These are phyloP conservation scores for Skeletonema potamos DNA, from an alignment of 108 stramenopile species.

Conservation along the genomic window DNA sequence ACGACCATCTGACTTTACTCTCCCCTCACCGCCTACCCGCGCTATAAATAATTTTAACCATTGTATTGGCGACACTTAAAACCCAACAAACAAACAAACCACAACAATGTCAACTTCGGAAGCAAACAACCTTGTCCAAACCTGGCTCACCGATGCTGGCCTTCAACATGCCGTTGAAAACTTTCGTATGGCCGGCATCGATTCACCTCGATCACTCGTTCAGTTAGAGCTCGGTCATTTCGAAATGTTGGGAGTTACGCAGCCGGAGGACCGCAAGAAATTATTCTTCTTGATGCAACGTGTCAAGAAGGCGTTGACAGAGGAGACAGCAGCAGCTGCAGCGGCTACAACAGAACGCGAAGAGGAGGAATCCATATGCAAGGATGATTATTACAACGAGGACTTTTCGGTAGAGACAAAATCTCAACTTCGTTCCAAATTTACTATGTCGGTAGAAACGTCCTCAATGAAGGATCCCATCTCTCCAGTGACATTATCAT, in stretches of 20 bases:
- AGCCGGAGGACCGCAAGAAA: conserved; percentile 76
- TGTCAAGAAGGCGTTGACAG: conserved; percentile 56
- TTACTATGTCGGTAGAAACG: conserved; percentile 19
- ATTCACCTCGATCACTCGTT: conserved; percentile 68
- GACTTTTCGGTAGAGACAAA: not conserved
- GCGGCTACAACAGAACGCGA: not conserved
- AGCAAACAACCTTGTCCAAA: conserved; percentile 42
- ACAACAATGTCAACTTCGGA: not conserved
- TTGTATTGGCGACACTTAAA: not conserved
- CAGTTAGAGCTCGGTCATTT: conserved; percentile 72
- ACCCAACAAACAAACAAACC: not conserved
- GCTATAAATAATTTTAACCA: not conserved
- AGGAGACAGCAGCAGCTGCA: not conserved
- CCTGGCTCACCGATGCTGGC: conserved; percentile 77
- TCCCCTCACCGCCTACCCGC: too few relatives aligned
- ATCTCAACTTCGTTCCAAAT: not conserved
- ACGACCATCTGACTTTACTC: too few relatives aligned
- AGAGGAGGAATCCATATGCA: not conserved
- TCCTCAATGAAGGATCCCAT: conserved; percentile 25
- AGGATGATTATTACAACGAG: conserved; percentile 7
- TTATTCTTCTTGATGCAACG: conserved; percentile 86
- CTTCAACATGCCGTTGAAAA: conserved; percentile 62
- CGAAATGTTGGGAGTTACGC: conserved; percentile 70
- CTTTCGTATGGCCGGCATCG: conserved; percentile 83
- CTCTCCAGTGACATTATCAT: conserved; percentile 39